Evolutionary conservation across 345 rosid genomes (phyloP).

Genomic region (Bruguiera sexangula): DNA sequence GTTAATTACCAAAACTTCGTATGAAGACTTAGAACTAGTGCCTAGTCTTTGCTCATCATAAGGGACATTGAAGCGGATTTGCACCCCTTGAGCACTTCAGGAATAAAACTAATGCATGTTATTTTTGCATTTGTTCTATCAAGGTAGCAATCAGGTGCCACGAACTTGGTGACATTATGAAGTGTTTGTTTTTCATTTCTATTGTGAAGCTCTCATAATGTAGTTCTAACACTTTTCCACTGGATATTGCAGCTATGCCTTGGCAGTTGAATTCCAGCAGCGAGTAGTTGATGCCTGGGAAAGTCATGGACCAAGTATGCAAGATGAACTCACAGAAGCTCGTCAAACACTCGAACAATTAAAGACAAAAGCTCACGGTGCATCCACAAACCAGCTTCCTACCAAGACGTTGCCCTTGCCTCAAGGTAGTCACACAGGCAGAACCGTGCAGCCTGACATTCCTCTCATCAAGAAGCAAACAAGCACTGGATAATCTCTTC

Average conservation of each 20-base stretch:
- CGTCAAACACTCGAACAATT: conserved; percentile 50
- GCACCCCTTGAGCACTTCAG: background rate
- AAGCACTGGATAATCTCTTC: conserved; percentile 1
- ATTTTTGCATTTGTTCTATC: background rate
- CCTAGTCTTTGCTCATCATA: background rate
- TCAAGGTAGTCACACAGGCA: conserved; percentile 18
- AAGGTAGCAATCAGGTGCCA: background rate
- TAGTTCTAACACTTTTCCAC: conserved; percentile 1
- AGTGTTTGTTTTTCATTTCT: background rate
- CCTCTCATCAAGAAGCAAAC: conserved; percentile 16
- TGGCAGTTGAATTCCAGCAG: conserved; percentile 84
- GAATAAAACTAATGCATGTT: background rate
- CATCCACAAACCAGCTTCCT: conserved; percentile 28
- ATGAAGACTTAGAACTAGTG: background rate
- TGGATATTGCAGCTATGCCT: conserved; percentile 55
- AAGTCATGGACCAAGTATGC: conserved; percentile 62
- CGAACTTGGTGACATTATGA: background rate
- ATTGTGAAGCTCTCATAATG: background rate
- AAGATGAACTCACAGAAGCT: conserved; percentile 66
- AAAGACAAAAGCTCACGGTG: conserved; percentile 53
- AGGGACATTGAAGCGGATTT: background rate
- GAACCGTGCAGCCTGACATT: conserved; percentile 15
- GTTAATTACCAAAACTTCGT: background rate
- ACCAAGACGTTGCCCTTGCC: conserved; percentile 49
- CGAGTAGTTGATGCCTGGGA: conserved; percentile 75